Base-by-base conservation (phyloP, 2,329 filamentous ascomycete species). In the Xylaria sp. region DNA sequence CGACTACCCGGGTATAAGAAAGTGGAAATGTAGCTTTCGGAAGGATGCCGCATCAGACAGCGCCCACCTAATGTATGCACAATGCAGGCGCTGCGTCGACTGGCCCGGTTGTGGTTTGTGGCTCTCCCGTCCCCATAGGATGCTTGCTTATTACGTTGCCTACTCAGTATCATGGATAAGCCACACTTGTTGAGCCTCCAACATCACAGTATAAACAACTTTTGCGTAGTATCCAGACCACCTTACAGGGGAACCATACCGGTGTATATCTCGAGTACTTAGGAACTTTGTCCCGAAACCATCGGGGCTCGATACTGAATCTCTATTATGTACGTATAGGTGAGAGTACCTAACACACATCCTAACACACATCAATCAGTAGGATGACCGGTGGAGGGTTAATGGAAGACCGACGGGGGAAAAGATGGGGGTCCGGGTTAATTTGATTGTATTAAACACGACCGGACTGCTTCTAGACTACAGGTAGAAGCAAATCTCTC, bases 81-180 rank as follows among this genome's bases (percentile, higher is more conserved):
- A n/a, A 57, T 57, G 53, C 53, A 57, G 35, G n/a, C 5, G 13
- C 42, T 58, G 55, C 55, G 55, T 58, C 29, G 54, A 23, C 54
- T 42, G 35, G 35, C 35, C 23, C 23, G 13, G 25, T 27, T 42
- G 54, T 57, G 54, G 54, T 35, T 57, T 57, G 54, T 40, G 54
- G 23, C 54, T 37, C 51, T 55, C 21, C 23, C 54, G 54, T 57
- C 42, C 37, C 23, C 35, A 10, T 10, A 35, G 32, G 32, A 35
- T 35, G 35, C 12, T 27, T 57, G 35, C 54, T 57, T 27, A 5
- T 12, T 44, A 44, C 16, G 40, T n/a, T 18, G 18, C 18, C 40
- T 29, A 51, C 23, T 2, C n/a, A 21, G 42, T 47, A 53, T 18
- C 2, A 42, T 25, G 35, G 35, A 57, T 57, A 27, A 25, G n/a